Evolutionary conservation across 352 stramenopile genomes (phyloP).

Genomic region (Phytophthora crassamura): DNA sequence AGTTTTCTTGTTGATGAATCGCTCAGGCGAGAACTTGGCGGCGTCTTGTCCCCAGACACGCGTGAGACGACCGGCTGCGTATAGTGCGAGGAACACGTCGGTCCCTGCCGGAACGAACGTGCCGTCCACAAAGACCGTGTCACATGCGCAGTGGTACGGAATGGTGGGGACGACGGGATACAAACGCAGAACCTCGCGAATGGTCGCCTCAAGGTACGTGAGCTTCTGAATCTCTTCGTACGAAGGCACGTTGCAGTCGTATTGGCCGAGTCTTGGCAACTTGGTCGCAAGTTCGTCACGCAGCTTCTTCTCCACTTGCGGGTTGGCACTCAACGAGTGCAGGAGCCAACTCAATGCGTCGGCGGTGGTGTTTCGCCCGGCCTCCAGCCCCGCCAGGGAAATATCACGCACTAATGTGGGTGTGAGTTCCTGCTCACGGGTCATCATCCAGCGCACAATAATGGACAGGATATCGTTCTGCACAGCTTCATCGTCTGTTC

Average conservation of each 20-base stretch:
- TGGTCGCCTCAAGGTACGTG: constrained; percentile 50
- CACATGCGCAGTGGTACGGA: constrained; percentile 28
- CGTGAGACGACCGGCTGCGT: not conserved
- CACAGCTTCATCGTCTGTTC: not conserved
- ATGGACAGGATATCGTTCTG: constrained; percentile 15
- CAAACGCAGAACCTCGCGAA: constrained; percentile 60
- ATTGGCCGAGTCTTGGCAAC: constrained; percentile 30
- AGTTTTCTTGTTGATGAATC: constrained; percentile 1
- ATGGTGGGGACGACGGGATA: constrained; percentile 33
- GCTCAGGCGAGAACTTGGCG: not conserved
- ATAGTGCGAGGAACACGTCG: constrained; percentile 22
- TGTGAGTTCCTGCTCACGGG: constrained; percentile 1
- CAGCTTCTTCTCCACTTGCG: constrained; percentile 37
- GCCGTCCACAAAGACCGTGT: constrained; percentile 53
- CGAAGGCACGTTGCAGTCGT: constrained; percentile 21
- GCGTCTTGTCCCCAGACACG: not conserved
- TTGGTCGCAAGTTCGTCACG: constrained; percentile 42
- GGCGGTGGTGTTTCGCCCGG: constrained; percentile 59
- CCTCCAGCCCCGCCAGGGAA: constrained; percentile 55
- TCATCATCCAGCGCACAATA: constrained; percentile 5
- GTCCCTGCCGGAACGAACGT: constrained; percentile 50
- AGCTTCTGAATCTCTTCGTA: constrained; percentile 47
- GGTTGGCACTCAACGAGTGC: constrained; percentile 55
- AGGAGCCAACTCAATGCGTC: constrained; percentile 55
- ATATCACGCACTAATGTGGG: constrained; percentile 49